A percentile compares a stretch with the other conserved stretches of the same genome.
Conservation (phyloP, 2,329 filamentous ascomycete genomes). For the Talaromyces sp. region DNA sequence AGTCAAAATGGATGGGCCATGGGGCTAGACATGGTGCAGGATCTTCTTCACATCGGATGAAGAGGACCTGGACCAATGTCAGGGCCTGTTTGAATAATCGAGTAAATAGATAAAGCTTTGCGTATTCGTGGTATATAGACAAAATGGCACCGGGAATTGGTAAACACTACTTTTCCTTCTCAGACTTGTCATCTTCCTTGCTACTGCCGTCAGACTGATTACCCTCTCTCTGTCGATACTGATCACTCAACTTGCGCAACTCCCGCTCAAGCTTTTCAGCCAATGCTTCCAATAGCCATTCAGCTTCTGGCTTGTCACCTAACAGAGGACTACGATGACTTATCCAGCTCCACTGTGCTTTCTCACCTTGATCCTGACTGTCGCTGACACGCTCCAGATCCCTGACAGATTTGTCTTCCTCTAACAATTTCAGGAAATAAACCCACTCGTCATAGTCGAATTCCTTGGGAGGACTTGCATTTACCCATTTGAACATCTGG, state of each 20-base stretch:
- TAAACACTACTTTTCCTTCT: neutral
- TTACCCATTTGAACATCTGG: slow-evolving; percentile 35
- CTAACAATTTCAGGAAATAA: slow-evolving; percentile 46
- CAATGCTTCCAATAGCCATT: slow-evolving; percentile 40
- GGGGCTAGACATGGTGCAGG: neutral
- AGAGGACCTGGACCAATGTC: neutral
- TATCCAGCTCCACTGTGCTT: slow-evolving; percentile 37
- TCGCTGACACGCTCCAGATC: slow-evolving; percentile 14
- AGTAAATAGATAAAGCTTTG: neutral
- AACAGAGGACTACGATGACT: slow-evolving; percentile 36
- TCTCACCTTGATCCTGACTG: neutral
- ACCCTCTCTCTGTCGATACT: neutral
- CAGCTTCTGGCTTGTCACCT: slow-evolving; percentile 38
- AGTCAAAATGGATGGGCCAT: too few species aligned
- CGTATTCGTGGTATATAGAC: neutral
- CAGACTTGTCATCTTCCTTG: neutral
- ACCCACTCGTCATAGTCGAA: slow-evolving; percentile 45
- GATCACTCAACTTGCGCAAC: slow-evolving; percentile 27
- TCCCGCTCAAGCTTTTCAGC: slow-evolving; percentile 36
- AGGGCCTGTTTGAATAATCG: neutral
- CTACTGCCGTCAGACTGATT: neutral
- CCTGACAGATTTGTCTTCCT: slow-evolving; percentile 39
- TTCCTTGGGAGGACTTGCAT: slow-evolving; percentile 28
- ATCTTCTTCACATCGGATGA: too few species aligned
- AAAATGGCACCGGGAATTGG: neutral